Base-by-base conservation (phyloP, 1,284 basidiomycete genomes). In the Anthracocystis panici-leucophaei region DNA sequence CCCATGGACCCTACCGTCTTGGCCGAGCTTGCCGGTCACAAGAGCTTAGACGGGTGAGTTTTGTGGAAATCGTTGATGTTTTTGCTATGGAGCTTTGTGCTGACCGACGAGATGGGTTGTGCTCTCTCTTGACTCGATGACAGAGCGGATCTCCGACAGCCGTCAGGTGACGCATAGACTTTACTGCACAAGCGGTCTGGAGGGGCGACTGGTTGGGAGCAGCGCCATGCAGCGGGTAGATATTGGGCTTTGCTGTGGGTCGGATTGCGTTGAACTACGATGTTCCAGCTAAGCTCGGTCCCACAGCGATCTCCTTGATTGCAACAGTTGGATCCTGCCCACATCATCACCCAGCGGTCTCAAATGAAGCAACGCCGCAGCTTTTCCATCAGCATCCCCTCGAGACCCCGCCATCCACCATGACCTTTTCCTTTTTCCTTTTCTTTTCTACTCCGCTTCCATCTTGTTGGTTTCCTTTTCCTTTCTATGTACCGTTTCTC, bases 1-100 rank as follows among this genome's bases (percentile, higher is more conserved):
- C 86, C 86, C 29, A 82, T 86, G 67, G 85, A 86, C 61, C 82
- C 85, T 10, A 79, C 80, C 18, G 84, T 86, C 16, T 68, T 86
- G 52, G 79, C 79, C 56, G 86, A 86, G 69, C 73, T 86, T 44
- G 78, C 82, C 5, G 77, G 80, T n/a, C 85, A 86, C 73, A 85
- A 85, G 67, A 75, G 73, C 50, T 57, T 79, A 27, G 80, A 80
- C 44, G 74, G 60, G 70, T 73, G 41, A 68, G 70, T 60, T 29
- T 57, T 41, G 3, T 1, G 9, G 12, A 18, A n/a, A 20, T 12
- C 18, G 4, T 6, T 25, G 20, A 11, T 18, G 8, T 46, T 27
- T 7, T 27, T 35, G 38, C 14, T 9, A 38, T 11, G 23, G 40
- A n/a, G 18, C 18, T 41, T 25, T 16, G 9, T 9, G 31, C 41